phyloP scores from a whole-genome alignment of 2,329 filamentous ascomycete species.

The Fusarium sp. region DNA sequence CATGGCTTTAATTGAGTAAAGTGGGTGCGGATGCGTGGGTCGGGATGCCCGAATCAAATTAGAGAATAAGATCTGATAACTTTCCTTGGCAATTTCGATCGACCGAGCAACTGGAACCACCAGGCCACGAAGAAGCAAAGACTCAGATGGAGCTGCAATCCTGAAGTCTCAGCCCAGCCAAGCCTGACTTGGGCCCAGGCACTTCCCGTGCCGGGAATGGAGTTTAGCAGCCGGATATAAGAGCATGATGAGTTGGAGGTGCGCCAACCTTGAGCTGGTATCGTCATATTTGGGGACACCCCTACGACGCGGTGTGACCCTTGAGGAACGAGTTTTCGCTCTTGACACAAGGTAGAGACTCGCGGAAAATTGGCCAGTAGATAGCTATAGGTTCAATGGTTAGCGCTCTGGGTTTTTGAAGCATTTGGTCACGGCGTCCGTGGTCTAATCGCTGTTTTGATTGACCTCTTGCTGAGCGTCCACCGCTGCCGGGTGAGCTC shows the following conservation, averaged over 20 bases:
- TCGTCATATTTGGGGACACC: slow-evolving; percentile 28
- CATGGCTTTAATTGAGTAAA: slow-evolving; percentile 38
- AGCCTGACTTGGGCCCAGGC: neutral
- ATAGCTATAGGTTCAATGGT: neutral
- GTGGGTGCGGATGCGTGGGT: slow-evolving; percentile 26
- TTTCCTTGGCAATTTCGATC: slow-evolving; percentile 45
- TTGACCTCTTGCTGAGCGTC: slow-evolving; percentile 41
- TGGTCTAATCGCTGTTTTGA: slow-evolving; percentile 18
- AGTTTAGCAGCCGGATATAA: neutral
- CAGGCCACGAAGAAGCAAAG: slow-evolving; percentile 13
- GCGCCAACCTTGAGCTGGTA: slow-evolving; percentile 12
- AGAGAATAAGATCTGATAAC: slow-evolving; percentile 47
- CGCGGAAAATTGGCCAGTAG: slow-evolving; percentile 15
- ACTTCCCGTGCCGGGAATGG: slow-evolving; percentile 4
- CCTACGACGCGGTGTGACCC: slow-evolving; percentile 28
- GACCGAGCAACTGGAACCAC: slow-evolving; percentile 37
- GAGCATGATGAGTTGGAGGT: slow-evolving; percentile 6
- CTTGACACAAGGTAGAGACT: slow-evolving; percentile 3
- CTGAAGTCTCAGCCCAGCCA: slow-evolving; percentile 24
- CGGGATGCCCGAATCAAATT: slow-evolving; percentile 23
- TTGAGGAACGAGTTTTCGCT: slow-evolving; percentile 22
- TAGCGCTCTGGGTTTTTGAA: neutral
- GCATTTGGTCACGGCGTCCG: slow-evolving; percentile 15
- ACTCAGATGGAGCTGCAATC: neutral
- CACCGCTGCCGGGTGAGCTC: slow-evolving; percentile 30